Evolutionary conservation across 1,284 basidiomycete species (phyloP).

Genomic region (Tilletia walkeri): DNA sequence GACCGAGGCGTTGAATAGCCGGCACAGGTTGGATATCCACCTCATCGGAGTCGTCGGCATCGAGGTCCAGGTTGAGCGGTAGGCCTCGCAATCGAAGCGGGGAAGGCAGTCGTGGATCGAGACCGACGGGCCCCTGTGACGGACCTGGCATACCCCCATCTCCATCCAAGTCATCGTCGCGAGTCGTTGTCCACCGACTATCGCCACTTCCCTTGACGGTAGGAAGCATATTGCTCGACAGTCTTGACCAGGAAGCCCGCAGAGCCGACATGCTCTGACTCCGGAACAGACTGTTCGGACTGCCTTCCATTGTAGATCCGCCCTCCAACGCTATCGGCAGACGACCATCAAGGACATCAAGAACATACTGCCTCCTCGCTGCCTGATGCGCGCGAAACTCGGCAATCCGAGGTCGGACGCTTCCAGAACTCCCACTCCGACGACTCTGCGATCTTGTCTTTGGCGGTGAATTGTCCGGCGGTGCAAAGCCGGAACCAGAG

Average conservation of each 20-base stretch:
- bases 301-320: background rate
- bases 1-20: background rate
- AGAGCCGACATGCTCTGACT: slow-evolving; percentile 4
- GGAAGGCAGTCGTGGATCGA: background rate
- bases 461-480: background rate
- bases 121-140: background rate
- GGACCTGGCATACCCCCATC: background rate
- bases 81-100: background rate
- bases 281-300: background rate
- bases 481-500: background rate
- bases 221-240: background rate
- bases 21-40: background rate
- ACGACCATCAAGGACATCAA: background rate
- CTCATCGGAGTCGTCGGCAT: background rate
- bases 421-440: background rate
- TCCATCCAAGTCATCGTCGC: background rate
- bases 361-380: background rate
- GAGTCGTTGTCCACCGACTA: background rate
- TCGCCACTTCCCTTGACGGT: background rate
- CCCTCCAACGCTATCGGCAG: background rate
- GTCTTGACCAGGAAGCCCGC: background rate
- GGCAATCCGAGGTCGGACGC: slow-evolving; percentile 4
- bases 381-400: slow-evolving; percentile 3
- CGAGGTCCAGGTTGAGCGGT: background rate
- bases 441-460: background rate